phyloP scores from a whole-genome alignment of 257 asterid species.

The Solanum bukasovii region DNA sequence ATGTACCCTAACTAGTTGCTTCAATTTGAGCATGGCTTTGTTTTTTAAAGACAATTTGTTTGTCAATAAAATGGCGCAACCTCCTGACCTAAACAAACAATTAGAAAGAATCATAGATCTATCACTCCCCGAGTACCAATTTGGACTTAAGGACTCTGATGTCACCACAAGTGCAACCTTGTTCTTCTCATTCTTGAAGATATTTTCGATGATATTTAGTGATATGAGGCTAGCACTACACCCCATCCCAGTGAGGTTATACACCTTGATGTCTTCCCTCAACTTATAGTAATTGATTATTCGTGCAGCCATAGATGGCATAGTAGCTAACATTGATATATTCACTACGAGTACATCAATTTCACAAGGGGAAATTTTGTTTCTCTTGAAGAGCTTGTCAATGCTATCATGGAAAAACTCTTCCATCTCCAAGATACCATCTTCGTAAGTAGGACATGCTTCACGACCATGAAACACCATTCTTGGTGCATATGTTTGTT shows the following conservation, averaged over 20 bases:
- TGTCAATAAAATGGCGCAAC: slow-evolving; percentile 59
- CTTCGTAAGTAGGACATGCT: slow-evolving; percentile 36
- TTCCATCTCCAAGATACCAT: slow-evolving; percentile 61
- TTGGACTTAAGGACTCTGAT: slow-evolving; percentile 60
- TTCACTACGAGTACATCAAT: slow-evolving; percentile 73
- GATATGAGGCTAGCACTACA: slow-evolving; percentile 83
- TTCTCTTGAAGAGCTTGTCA: slow-evolving; percentile 28
- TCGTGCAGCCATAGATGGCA: slow-evolving; percentile 53
- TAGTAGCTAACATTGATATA: slow-evolving; percentile 55
- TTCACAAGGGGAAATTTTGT: slow-evolving; percentile 33
- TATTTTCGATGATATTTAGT: slow-evolving; percentile 33
- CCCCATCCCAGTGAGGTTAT: slow-evolving; percentile 83
- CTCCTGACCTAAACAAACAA: slow-evolving; percentile 75
- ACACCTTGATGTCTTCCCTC: slow-evolving; percentile 61
- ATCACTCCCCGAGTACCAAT: slow-evolving; percentile 76
- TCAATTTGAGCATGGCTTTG: slow-evolving; percentile 49
- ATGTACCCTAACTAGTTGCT: slow-evolving; percentile 56
- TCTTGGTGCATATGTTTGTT: slow-evolving; percentile 70
- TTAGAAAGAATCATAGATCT: slow-evolving; percentile 83
- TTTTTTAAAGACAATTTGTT: slow-evolving; percentile 25
- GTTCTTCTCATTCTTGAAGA: slow-evolving; percentile 29
- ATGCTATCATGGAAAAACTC: slow-evolving; percentile 53
- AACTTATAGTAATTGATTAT: slow-evolving; percentile 46
- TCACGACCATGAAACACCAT: slow-evolving; percentile 65
- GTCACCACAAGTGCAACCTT: slow-evolving; percentile 49